Percentiles rank a stretch among this genome's conserved stretches.
Conservation (phyloP, 371 early-diverging fungal genomes). For the Mucor mucedo region DNA sequence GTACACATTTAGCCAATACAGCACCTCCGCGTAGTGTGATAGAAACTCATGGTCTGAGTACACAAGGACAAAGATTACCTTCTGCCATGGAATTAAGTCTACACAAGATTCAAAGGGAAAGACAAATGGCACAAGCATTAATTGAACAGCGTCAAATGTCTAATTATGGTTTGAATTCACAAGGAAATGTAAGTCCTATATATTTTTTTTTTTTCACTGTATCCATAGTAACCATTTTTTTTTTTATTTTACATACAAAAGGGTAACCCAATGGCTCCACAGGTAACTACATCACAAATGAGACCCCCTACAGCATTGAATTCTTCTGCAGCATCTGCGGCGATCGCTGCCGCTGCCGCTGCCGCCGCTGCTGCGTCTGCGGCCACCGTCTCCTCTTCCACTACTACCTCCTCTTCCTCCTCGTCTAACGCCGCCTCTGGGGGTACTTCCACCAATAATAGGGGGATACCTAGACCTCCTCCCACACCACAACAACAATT, state of each 20-base stretch:
- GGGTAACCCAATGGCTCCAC: constrained; percentile 31
- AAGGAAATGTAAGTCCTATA: constrained; percentile 12
- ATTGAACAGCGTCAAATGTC: constrained; percentile 73
- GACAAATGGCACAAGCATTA: constrained; percentile 69
- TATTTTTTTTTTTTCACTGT: background rate
- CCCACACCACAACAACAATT: constrained; percentile 36
- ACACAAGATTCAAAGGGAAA: constrained; percentile 75
- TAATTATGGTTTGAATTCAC: constrained; percentile 13
- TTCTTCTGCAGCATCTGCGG: constrained; percentile 30
- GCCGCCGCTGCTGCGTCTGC: constrained; percentile 31
- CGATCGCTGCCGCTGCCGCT: constrained; percentile 42
- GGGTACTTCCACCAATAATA: constrained; percentile 21
- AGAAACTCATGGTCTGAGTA: constrained; percentile 50
- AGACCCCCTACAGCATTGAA: constrained; percentile 27
- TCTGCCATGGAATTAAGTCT: constrained; percentile 76
- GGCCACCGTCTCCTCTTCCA: background rate
- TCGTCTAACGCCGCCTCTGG: constrained; percentile 34
- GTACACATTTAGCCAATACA: constrained; percentile 3
- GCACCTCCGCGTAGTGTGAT: constrained; percentile 51
- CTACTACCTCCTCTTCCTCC: too few species aligned
- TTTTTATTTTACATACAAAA: constrained; percentile 21
- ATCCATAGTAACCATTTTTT: background rate
- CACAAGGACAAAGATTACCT: constrained; percentile 57
- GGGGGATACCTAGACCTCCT: constrained; percentile 13
- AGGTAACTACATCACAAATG: constrained; percentile 34